Evolutionary conservation across 192 early-diverging fungal species (phyloP).

Genomic region (Spinellus fusiger): DNA sequence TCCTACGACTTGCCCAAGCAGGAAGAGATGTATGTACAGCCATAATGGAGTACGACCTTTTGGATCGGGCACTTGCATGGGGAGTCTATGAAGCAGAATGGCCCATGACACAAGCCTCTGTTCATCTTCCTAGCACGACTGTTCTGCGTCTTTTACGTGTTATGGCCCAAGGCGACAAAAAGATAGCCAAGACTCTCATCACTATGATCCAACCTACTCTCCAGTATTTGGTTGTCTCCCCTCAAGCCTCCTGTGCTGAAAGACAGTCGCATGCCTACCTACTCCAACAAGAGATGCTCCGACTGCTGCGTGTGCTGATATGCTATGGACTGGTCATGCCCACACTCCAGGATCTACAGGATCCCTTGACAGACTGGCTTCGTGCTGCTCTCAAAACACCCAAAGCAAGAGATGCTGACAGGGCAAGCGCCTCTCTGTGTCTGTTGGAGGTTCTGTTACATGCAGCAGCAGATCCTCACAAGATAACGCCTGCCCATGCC

Average conservation of each 20-base stretch:
- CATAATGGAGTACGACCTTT: slow-evolving; percentile 42
- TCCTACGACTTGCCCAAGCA: slow-evolving; percentile 40
- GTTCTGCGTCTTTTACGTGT: slow-evolving; percentile 33
- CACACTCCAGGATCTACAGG: slow-evolving; percentile 34
- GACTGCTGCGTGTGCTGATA: slow-evolving; percentile 34
- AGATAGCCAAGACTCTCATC: slow-evolving; percentile 33
- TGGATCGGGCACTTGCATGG: slow-evolving; percentile 35
- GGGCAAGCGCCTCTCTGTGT: slow-evolving; percentile 22
- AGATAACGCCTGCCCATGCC: slow-evolving; percentile 39
- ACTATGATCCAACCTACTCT: slow-evolving; percentile 26
- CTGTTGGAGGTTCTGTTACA: slow-evolving; percentile 32
- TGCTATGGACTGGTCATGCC: slow-evolving; percentile 49
- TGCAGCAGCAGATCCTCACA: slow-evolving; percentile 38
- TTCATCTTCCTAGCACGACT: slow-evolving; percentile 11
- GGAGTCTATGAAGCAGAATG: slow-evolving; percentile 31
- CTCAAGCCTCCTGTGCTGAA: slow-evolving; percentile 8
- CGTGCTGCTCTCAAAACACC: background rate
- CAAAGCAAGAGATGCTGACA: background rate
- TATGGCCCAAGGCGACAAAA: slow-evolving; percentile 34
- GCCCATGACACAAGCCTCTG: slow-evolving; percentile 31
- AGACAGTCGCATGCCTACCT: slow-evolving; percentile 23
- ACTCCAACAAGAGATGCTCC: slow-evolving; percentile 32
- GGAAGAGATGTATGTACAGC: slow-evolving; percentile 34
- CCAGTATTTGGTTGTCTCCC: slow-evolving; percentile 39
- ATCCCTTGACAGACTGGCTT: slow-evolving; percentile 27